A percentile compares a stretch with the other conserved stretches of the same genome.
phyloP scores from a whole-genome alignment of 2,329 filamentous ascomycete genomes.

The Aspergillus phoenicis region DNA sequence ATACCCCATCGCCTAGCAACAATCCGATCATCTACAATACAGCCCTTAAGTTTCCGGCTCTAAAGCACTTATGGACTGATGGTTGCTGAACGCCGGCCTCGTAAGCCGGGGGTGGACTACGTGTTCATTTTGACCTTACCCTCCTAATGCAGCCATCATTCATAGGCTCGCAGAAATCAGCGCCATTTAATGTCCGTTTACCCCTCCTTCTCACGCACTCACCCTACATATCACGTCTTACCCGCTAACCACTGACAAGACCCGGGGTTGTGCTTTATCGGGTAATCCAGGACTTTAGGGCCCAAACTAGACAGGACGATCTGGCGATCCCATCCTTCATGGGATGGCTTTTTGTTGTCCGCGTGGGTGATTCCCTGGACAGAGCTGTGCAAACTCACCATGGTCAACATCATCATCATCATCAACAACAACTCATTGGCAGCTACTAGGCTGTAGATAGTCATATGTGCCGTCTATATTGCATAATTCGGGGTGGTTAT shows the following conservation, averaged over 20 bases:
- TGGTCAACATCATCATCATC: background rate
- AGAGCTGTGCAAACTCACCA: background rate
- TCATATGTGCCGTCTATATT: background rate
- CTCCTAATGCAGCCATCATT: background rate
- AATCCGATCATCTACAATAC: background rate
- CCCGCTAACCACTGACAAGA: constrained; percentile 10
- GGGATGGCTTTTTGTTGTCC: constrained; percentile 19
- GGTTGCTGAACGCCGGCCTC: constrained; percentile 3
- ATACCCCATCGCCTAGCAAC: background rate
- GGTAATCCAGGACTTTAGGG: constrained; percentile 4
- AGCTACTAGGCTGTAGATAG: background rate
- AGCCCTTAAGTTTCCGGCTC: background rate
- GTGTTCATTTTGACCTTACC: constrained; percentile 3
- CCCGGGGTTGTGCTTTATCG: constrained; percentile 3
- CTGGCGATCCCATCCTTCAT: constrained; percentile 22
- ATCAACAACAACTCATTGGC: background rate
- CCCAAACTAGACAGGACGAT: constrained; percentile 18
- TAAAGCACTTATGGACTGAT: background rate
- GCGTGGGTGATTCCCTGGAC: background rate
- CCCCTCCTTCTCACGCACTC: constrained; percentile 13
- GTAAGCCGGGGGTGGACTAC: constrained; percentile 6
- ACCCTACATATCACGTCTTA: constrained; percentile 11
- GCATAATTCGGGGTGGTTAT: background rate
- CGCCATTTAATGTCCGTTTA: constrained; percentile 2
- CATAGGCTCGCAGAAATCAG: constrained; percentile 6